Conservation (phyloP, 2,329 filamentous ascomycete genomes). For the Trichophyton rubrum region DNA sequence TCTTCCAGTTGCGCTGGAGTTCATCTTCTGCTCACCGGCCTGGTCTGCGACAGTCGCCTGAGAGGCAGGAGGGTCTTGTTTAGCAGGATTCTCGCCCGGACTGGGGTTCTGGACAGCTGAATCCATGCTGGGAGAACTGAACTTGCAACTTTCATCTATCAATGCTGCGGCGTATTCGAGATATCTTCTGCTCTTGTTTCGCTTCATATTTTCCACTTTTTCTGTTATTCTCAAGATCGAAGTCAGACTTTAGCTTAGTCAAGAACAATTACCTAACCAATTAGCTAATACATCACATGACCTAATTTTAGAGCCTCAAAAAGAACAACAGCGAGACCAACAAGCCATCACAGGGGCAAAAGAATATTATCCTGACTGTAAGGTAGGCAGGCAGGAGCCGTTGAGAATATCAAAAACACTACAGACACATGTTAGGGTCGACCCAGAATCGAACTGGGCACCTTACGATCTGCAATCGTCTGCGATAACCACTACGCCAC, state of each 20-base stretch:
- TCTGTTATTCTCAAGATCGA: background rate
- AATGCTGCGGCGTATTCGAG: background rate
- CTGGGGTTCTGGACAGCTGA: constrained; percentile 7
- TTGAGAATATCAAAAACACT: background rate
- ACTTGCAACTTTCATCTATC: background rate
- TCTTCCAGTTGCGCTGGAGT: constrained; percentile 1
- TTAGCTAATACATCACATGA: too few relatives aligned
- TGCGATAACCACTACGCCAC: constrained; percentile 14
- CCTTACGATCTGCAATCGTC: constrained; percentile 15
- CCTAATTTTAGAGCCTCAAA: too few relatives aligned
- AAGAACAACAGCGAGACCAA: too few relatives aligned
- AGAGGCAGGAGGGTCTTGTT: background rate
- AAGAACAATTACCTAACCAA: too few relatives aligned
- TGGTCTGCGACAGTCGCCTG: constrained; percentile 1
- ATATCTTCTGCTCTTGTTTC: background rate
- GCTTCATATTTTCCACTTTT: background rate
- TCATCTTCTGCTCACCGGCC: background rate
- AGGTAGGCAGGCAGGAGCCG: background rate
- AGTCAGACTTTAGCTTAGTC: background rate
- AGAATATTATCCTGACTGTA: too few relatives aligned
- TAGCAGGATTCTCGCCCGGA: background rate
- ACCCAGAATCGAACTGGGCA: constrained; percentile 13
- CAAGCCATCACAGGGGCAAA: too few relatives aligned
- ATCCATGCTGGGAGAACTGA: constrained; percentile 10
- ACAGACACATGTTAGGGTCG: constrained; percentile 8